Evolutionary conservation across 352 stramenopile genomes (phyloP).

Genomic region (Phytopythium delawarense): DNA sequence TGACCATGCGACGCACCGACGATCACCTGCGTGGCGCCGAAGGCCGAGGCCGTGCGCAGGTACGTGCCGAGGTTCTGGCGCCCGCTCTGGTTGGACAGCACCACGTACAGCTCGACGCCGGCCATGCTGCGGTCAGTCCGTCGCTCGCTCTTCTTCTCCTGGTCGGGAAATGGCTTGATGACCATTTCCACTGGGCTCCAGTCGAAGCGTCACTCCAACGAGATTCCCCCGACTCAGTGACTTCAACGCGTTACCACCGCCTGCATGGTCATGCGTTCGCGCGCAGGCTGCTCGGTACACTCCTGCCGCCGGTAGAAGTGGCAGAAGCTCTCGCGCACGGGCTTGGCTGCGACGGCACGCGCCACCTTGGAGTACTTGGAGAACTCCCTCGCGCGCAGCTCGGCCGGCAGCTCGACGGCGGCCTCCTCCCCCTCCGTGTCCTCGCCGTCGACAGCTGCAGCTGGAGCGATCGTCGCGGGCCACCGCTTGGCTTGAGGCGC

Average conservation of each 20-base stretch:
- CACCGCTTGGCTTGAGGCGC: not conserved
- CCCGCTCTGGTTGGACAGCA: conserved; percentile 69
- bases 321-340: conserved; percentile 52
- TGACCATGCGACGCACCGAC: conserved; percentile 39
- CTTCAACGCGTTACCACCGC: conserved; percentile 8
- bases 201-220: not conserved
- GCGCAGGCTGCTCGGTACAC: conserved; percentile 34
- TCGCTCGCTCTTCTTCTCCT: conserved; percentile 6
- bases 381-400: conserved; percentile 14
- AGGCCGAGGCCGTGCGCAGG: conserved; percentile 68
- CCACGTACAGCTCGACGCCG: conserved; percentile 52
- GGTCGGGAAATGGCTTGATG: not conserved
- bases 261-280: conserved; percentile 27
- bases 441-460: not conserved
- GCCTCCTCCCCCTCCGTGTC: not conserved
- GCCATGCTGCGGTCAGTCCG: not conserved
- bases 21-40: conserved; percentile 66
- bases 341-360: conserved; percentile 29
- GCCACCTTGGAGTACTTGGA: conserved; percentile 65
- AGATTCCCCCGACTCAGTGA: not conserved
- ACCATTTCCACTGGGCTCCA: not conserved
- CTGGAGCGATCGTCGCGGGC: conserved; percentile 2
- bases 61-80: conserved; percentile 79
- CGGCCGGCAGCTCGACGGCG: not conserved
- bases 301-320: conserved; percentile 58